Evolutionary conservation across 805 yeast genomes (phyloP).

Genomic region (Wickerhamomyces hampshirensis): DNA sequence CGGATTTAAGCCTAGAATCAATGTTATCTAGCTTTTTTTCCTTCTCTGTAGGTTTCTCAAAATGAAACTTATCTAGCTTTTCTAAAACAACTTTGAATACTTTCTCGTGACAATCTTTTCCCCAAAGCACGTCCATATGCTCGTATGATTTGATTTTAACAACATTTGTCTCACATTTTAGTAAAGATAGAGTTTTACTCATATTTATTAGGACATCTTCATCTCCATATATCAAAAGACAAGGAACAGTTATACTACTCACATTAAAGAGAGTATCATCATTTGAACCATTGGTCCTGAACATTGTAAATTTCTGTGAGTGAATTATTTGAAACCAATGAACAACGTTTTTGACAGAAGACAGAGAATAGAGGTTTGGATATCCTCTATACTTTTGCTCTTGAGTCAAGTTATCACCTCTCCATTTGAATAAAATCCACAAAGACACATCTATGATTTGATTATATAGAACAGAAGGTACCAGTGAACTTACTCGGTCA

Average conservation of each 20-base stretch:
- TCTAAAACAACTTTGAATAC: conserved; percentile 44
- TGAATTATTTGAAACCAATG: conserved; percentile 84
- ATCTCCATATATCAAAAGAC: conserved; percentile 64
- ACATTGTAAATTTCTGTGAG: conserved; percentile 68
- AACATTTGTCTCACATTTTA: conserved; percentile 37
- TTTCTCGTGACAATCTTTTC: conserved; percentile 43
- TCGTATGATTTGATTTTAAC: conserved; percentile 57
- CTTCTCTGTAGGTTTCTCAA: no score
- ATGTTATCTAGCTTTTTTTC: conserved; percentile 40
- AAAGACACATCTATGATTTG: conserved; percentile 62
- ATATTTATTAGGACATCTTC: conserved; percentile 71
- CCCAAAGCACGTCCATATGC: conserved; percentile 82
- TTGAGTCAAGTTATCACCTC: conserved; percentile 55
- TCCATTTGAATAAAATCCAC: conserved; percentile 65
- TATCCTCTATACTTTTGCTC: conserved; percentile 70
- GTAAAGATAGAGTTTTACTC: conserved; percentile 47
- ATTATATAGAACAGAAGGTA: conserved; percentile 69
- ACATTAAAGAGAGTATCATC: not conserved
- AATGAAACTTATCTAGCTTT: conserved; percentile 30
- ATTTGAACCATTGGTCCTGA: conserved; percentile 42
- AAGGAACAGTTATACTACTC: conserved; percentile 50
- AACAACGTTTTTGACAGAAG: conserved; percentile 76
- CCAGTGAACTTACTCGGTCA: conserved; percentile 68
- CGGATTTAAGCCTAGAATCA: not conserved
- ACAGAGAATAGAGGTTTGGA: conserved; percentile 74